These are phyloP conservation scores for Starmera amethionina DNA, from an alignment of 805 yeast species.

Conservation along the genomic window DNA sequence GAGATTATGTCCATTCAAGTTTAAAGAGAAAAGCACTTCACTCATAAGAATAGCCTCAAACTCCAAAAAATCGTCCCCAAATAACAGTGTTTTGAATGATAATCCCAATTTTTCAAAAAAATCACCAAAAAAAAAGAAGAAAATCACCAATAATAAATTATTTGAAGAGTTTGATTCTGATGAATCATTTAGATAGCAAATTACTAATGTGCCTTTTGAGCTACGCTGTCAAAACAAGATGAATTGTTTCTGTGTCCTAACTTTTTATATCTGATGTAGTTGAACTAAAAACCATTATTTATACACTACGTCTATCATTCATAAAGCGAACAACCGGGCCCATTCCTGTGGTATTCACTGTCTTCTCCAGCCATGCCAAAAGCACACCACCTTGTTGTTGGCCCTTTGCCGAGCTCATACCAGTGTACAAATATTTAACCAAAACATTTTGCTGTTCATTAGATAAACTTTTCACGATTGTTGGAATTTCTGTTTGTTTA, in stretches of 20 bases:
- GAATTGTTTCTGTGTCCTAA: not conserved
- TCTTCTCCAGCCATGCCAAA: conserved; percentile 87
- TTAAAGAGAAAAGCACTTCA: too few species aligned
- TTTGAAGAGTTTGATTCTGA: too few species aligned
- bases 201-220: not conserved
- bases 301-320: conserved; percentile 77
- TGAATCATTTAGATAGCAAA: too few species aligned
- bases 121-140: too few species aligned
- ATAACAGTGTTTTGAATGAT: too few species aligned
- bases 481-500: conserved; percentile 56
- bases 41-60: too few species aligned
- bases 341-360: conserved; percentile 74
- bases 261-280: too few species aligned
- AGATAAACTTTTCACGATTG: conserved; percentile 47
- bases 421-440: conserved; percentile 76
- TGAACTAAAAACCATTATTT: conserved; percentile 4
- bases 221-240: not conserved
- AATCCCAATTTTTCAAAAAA: too few species aligned
- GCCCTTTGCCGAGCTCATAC: conserved; percentile 69
- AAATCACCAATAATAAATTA: too few species aligned
- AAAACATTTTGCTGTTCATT: conserved; percentile 65
- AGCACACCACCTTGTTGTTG: conserved; percentile 81
- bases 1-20: too few species aligned
- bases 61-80: too few species aligned
- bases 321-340: conserved; percentile 83